These are phyloP conservation scores for Artemisia argyi DNA, from an alignment of 129 eudicot genomes.

Conservation along the genomic window DNA sequence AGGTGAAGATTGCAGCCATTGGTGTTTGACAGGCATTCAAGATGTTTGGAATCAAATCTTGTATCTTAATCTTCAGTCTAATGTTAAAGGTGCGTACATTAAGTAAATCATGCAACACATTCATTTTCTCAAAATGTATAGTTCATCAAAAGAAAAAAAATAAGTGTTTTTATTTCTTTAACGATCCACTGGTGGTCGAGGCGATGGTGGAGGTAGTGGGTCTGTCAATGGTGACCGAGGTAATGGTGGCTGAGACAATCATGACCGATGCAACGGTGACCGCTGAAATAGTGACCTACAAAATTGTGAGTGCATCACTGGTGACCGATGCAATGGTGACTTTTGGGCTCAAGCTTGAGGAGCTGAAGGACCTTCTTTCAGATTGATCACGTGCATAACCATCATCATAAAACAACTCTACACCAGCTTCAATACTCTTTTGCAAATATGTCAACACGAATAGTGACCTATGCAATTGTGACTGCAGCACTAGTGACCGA, in stretches of 20 bases:
- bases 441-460: no score
- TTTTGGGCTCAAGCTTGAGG: conserved; percentile 64
- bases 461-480: no score
- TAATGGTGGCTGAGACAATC: no score
- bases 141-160: neutral
- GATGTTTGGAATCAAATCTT: conserved; percentile 85
- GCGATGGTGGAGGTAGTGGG: no score
- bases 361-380: conserved; percentile 41
- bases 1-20: no score
- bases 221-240: no score
- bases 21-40: conserved; percentile 59
- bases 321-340: neutral
- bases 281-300: neutral
- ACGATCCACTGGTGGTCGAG: neutral
- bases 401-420: no score
- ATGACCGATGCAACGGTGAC: no score
- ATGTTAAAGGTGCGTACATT: conserved; percentile 10
- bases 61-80: conserved; percentile 23
- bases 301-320: neutral
- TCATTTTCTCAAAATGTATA: neutral
- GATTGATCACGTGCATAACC: neutral
- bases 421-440: no score
- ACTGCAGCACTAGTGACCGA: neutral
- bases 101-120: neutral
- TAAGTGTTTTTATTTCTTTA: no score